These are phyloP conservation scores for Zygosaccharomyces kombuchaensis DNA, from an alignment of 805 yeast genomes.

Conservation along the genomic window DNA sequence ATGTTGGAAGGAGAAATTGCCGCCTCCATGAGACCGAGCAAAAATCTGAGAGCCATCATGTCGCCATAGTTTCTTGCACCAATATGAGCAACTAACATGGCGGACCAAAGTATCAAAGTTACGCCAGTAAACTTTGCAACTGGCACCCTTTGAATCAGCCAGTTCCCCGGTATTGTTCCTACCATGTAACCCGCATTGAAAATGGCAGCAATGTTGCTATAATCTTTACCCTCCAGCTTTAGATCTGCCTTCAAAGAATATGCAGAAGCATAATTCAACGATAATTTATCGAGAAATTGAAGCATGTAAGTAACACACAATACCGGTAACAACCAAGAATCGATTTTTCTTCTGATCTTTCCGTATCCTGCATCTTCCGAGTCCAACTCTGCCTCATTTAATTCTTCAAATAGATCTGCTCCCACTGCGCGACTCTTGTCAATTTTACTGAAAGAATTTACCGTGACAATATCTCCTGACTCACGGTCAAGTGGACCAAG, in stretches of 20 bases:
- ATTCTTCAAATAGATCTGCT: conserved; percentile 17
- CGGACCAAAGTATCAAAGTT: conserved; percentile 18
- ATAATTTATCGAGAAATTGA: conserved; percentile 21
- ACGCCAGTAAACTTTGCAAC: conserved; percentile 28
- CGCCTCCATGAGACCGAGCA: conserved; percentile 30
- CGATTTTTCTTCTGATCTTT: conserved; percentile 23
- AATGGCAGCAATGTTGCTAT: conserved; percentile 39
- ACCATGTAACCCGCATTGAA: conserved; percentile 41
- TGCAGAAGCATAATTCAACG: conserved; percentile 19
- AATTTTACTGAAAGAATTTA: neutral
- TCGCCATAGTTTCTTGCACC: conserved; percentile 18
- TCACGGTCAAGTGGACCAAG: conserved; percentile 5
- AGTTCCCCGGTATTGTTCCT: conserved; percentile 23
- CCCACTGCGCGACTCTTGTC: conserved; percentile 16
- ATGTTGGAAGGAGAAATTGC: conserved; percentile 35
- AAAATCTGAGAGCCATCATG: conserved; percentile 22
- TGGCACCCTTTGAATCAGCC: conserved; percentile 22
- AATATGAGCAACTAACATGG: conserved; percentile 17
- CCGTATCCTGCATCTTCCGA: conserved; percentile 18
- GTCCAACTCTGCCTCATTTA: conserved; percentile 12
- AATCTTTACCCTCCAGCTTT: conserved; percentile 37
- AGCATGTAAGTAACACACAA: conserved; percentile 22
- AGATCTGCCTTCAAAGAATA: conserved; percentile 33
- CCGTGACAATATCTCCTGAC: conserved; percentile 3
- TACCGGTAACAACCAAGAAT: conserved; percentile 18